Base-by-base conservation (phyloP, 148 eudicot species). In the Amaranthus hypochondriacus region DNA sequence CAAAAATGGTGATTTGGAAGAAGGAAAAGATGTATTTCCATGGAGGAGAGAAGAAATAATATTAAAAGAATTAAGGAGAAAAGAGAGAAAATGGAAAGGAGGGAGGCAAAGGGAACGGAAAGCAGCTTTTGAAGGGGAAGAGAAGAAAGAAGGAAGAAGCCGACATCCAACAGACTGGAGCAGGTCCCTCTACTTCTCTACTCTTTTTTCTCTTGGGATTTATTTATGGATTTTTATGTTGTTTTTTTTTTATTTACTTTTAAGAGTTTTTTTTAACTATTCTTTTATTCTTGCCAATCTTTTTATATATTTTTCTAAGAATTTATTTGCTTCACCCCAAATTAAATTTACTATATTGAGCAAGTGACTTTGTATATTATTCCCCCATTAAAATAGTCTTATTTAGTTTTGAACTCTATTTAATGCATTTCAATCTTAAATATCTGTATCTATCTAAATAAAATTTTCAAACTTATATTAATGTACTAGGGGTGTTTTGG, bases 151-250 rank as follows among this genome's bases (percentile, higher is more conserved):
- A 54, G 60, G 83, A 58, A 72, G 75, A 81, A 82, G 90, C 87
- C 85, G 90, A 89, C 87, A 87, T 72, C 70, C 76, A 77, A 79
- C 77, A 75, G 83, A 78, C 83, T 74, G 76, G 74, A 78, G 69
- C 52, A 60, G 69, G 70, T 49, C 73, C 76, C 75, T 74, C 74
- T 69, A 48, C 56, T 76, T n/a, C 15, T 49, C 66, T 68, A 8
- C 53, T 66, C 51, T 9, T 50, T 12, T 61, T 50, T 61, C 21
- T 39, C 11, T 7, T 58, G 44, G 15, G 5, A 7, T 47, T 47
- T 59, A 5, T 54, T 42, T 9, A 39, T 6, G 5, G 3, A 39
- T 56, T 9, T 14, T 46, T 2, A 28, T 6, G 44, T n/a, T 48
- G 48, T 21, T 21, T 61, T 13, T 15, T 15, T 7, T 7, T 8